Conservation (phyloP, 768 basidiomycete species). For the Kwoniella sp. region DNA sequence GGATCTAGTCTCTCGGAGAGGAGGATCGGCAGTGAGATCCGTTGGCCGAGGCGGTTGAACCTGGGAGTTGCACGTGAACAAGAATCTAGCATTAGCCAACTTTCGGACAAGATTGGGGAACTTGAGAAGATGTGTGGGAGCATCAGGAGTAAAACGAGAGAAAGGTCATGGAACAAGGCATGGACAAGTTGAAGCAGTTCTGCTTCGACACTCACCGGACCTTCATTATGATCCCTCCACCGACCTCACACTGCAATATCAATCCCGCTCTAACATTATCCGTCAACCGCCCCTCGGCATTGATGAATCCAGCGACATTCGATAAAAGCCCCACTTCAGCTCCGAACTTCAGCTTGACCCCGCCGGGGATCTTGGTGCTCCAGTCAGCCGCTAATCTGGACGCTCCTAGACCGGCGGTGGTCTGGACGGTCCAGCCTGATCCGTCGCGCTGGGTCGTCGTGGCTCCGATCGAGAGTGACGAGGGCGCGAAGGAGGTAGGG, state of each 20-base stretch:
- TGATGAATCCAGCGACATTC: constrained; percentile 49
- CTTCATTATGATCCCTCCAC: constrained; percentile 52
- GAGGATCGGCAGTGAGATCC: constrained; percentile 51
- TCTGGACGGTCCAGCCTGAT: constrained; percentile 53
- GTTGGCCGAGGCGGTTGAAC: constrained; percentile 57
- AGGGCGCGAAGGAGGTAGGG: constrained; percentile 34
- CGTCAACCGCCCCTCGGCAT: constrained; percentile 54
- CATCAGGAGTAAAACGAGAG: too few relatives aligned
- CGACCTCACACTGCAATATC: constrained; percentile 44
- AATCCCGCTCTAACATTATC: constrained; percentile 50
- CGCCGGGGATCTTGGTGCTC: constrained; percentile 46
- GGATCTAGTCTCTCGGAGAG: constrained; percentile 54
- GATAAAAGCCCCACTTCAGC: constrained; percentile 36
- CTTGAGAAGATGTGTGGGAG: too few relatives aligned
- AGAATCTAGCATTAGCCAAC: too few relatives aligned
- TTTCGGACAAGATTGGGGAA: too few relatives aligned
- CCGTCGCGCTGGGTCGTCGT: constrained; percentile 44
- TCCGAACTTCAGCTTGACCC: constrained; percentile 52
- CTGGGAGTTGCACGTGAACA: constrained; percentile 26
- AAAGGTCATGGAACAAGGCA: too few relatives aligned
- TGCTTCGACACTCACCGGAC: constrained; percentile 36
- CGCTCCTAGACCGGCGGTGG: constrained; percentile 43
- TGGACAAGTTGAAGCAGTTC: neutral
- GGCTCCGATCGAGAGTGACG: constrained; percentile 49
- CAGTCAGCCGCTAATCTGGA: constrained; percentile 49